A percentile compares a stretch with the other conserved stretches of the same genome.
These are phyloP conservation scores for Colletotrichum sp. DNA, from an alignment of 2,329 filamentous ascomycete species.

Conservation along the genomic window DNA sequence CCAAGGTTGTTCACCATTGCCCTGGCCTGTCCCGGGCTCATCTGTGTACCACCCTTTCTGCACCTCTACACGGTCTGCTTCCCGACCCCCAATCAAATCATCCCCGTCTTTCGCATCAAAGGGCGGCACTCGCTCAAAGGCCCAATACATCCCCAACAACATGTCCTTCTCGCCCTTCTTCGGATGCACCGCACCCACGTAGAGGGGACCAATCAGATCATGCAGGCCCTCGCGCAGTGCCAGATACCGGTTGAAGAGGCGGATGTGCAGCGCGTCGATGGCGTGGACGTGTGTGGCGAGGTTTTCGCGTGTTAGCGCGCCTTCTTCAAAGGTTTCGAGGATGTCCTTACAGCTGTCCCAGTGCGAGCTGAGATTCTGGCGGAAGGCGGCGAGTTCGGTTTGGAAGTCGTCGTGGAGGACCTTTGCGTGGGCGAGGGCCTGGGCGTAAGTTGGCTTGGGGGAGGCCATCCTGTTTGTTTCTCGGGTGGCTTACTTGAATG, in stretches of 20 bases:
- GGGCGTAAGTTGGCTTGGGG: neutral
- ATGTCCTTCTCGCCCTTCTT: neutral
- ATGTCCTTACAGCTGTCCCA: neutral
- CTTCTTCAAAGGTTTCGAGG: neutral
- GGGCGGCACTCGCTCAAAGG: neutral
- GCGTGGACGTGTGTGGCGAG: neutral
- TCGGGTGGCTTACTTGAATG: too few relatives aligned
- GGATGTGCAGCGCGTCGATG: neutral
- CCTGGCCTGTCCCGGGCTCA: accelerated
- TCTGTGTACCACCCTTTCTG: accelerated
- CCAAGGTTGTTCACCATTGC: neutral
- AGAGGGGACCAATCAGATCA: neutral
- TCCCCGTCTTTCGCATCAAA: neutral
- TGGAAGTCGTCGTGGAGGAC: neutral
- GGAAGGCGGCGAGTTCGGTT: neutral
- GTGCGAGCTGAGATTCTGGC: neutral
- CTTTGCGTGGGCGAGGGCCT: neutral
- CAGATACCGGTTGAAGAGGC: neutral
- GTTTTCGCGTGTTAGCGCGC: neutral
- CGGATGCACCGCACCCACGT: neutral
- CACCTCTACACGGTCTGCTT: neutral
- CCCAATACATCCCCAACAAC: neutral
- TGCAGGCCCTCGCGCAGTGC: neutral
- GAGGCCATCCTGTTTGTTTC: neutral
- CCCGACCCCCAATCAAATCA: accelerated